These are phyloP conservation scores for Salvia miltiorrhiza DNA, from an alignment of 257 asterid genomes.

Conservation along the genomic window DNA sequence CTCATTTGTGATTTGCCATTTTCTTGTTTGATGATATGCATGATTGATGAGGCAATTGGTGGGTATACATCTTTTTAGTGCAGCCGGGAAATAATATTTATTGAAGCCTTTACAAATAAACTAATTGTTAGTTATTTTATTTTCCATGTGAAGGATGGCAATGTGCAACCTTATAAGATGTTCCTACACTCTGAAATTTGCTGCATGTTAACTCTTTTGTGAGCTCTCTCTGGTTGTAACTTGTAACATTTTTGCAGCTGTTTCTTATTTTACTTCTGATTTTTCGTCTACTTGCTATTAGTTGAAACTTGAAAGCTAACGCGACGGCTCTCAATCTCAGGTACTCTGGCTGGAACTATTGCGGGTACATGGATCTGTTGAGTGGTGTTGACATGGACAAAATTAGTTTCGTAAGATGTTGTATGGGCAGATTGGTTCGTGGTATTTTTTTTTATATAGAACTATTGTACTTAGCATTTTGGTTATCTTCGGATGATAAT, in stretches of 20 bases:
- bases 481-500: too few relatives aligned
- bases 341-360: too few relatives aligned
- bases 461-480: too few relatives aligned
- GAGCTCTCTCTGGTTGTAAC: neutral
- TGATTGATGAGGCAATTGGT: neutral
- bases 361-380: too few relatives aligned
- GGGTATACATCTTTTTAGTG: neutral
- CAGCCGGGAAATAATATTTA: neutral
- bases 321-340: too few relatives aligned
- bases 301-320: too few relatives aligned
- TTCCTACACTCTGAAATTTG: neutral
- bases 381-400: too few relatives aligned
- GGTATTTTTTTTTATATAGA: too few relatives aligned
- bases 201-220: conserved; percentile 10
- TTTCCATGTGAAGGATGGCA: conserved; percentile 53
- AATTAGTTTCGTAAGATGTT: too few relatives aligned
- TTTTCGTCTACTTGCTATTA: neutral
- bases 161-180: conserved; percentile 43
- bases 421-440: too few relatives aligned
- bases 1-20: conserved; percentile 10
- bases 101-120: neutral
- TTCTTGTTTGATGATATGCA: neutral
- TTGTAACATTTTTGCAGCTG: neutral
- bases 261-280: neutral
- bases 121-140: conserved; percentile 18